Conservation (phyloP, 768 basidiomycete species). For the Galerina sulciceps region DNA sequence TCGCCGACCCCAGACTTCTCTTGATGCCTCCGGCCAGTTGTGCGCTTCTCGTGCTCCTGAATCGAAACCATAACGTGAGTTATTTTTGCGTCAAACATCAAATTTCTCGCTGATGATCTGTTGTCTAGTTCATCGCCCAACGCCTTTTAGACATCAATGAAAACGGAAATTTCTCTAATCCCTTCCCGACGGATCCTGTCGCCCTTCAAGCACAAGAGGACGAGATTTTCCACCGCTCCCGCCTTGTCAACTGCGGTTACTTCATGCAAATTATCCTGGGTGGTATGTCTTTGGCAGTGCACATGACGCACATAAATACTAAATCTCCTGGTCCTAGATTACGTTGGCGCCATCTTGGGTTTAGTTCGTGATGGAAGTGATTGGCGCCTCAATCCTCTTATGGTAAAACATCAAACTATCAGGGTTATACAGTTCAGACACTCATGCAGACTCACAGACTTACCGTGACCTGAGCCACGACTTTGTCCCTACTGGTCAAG, state of each 20-base stretch:
- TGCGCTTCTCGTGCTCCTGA: constrained; percentile 70
- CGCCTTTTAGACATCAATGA: constrained; percentile 76
- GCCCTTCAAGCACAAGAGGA: constrained; percentile 58
- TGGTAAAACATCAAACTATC: constrained; percentile 38
- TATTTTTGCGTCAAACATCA: background rate
- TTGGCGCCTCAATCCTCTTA: constrained; percentile 75
- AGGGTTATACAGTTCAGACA: background rate
- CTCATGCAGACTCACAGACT: constrained; percentile 34
- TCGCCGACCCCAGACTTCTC: constrained; percentile 67
- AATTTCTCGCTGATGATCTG: constrained; percentile 4
- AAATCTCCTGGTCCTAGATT: constrained; percentile 43
- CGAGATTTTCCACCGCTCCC: constrained; percentile 75
- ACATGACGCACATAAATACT: background rate
- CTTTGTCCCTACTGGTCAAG: constrained; percentile 65
- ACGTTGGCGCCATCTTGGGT: constrained; percentile 76
- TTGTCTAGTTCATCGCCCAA: constrained; percentile 66
- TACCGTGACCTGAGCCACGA: constrained; percentile 56
- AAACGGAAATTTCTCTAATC: constrained; percentile 43
- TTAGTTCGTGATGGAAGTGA: constrained; percentile 62
- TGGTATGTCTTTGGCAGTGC: constrained; percentile 30
- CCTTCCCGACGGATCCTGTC: constrained; percentile 23
- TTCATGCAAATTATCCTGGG: constrained; percentile 74
- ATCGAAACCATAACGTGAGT: constrained; percentile 75
- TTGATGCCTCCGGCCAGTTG: constrained; percentile 75
- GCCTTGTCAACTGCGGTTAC: constrained; percentile 74